A percentile compares a stretch with the other conserved stretches of the same genome.
Conservation (phyloP, 2,329 filamentous ascomycete genomes). For the Calonectria leucothoes region DNA sequence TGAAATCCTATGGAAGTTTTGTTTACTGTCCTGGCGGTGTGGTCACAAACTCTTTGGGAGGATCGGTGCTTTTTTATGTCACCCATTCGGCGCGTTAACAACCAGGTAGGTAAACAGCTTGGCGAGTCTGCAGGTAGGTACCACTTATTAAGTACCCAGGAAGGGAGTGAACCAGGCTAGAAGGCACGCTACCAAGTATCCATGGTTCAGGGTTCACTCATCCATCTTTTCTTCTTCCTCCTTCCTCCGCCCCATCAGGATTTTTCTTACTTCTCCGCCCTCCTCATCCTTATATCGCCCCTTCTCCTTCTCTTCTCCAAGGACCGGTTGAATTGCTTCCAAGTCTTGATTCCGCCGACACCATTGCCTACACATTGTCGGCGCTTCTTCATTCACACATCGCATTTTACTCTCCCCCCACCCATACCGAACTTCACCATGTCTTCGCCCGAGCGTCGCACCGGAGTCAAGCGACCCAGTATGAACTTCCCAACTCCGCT, state of each 20-base stretch:
- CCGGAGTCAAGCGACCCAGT: slow-evolving; percentile 58
- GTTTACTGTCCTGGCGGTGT: background rate
- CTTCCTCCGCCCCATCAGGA: slow-evolving; percentile 2
- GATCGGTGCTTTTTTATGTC: background rate
- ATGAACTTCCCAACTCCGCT: slow-evolving; percentile 37
- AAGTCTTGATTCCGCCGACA: background rate
- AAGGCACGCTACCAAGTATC: background rate
- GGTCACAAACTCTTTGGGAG: background rate
- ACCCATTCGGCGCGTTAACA: background rate
- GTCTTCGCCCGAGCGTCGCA: slow-evolving; percentile 54
- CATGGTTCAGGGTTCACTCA: background rate
- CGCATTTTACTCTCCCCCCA: background rate
- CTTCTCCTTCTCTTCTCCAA: background rate
- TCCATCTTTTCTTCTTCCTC: background rate
- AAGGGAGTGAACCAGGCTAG: background rate
- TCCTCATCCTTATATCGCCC: background rate
- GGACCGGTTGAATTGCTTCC: background rate
- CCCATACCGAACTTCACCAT: slow-evolving; percentile 39
- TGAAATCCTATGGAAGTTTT: background rate
- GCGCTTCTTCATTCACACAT: background rate
- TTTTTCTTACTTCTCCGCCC: background rate
- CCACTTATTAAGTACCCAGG: background rate
- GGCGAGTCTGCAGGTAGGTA: background rate
- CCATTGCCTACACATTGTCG: background rate
- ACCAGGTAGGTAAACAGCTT: background rate